Evolutionary conservation across 2,329 filamentous ascomycete genomes (phyloP).

Genomic region (Periglandula ipomoeae): DNA sequence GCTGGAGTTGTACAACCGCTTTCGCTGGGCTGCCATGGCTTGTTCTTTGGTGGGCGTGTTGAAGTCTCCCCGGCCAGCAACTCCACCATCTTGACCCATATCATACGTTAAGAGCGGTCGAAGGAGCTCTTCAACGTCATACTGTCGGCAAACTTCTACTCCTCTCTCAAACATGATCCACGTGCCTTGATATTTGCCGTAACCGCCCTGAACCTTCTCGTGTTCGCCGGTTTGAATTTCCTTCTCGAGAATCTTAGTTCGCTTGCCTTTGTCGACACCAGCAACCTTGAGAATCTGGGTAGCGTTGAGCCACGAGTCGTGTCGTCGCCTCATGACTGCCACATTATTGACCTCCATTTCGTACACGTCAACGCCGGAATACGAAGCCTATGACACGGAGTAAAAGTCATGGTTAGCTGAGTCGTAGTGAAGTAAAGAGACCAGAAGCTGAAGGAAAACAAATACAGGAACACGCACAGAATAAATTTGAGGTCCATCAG

Average conservation of each 20-base stretch:
- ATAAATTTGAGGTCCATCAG: slow-evolving; percentile 49
- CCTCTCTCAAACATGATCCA: slow-evolving; percentile 95
- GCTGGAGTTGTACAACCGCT: slow-evolving; percentile 70
- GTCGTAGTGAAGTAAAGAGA: not conserved
- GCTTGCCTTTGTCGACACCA: slow-evolving; percentile 93
- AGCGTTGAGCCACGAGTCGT: slow-evolving; percentile 94
- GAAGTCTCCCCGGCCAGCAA: slow-evolving; percentile 63
- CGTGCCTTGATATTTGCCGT: slow-evolving; percentile 97
- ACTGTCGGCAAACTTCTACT: slow-evolving; percentile 79
- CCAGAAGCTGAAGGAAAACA: not conserved
- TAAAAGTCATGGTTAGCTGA: not conserved
- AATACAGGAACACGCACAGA: slow-evolving; percentile 35
- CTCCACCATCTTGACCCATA: slow-evolving; percentile 65
- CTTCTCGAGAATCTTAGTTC: slow-evolving; percentile 96
- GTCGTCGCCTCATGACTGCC: slow-evolving; percentile 90
- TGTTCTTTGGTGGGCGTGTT: slow-evolving; percentile 98
- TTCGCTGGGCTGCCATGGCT: slow-evolving; percentile 91
- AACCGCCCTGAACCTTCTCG: slow-evolving; percentile 96
- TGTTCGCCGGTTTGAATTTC: slow-evolving; percentile 94
- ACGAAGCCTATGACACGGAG: slow-evolving; percentile 55
- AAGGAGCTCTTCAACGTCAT: slow-evolving; percentile 67
- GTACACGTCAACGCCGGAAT: slow-evolving; percentile 93
- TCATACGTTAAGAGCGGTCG: slow-evolving; percentile 71
- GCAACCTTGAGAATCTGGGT: slow-evolving; percentile 98
- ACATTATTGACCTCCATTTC: slow-evolving; percentile 95